Evolutionary conservation across 495 filamentous ascomycete genomes (phyloP).

Genomic region (Trichocladium antarcticum): DNA sequence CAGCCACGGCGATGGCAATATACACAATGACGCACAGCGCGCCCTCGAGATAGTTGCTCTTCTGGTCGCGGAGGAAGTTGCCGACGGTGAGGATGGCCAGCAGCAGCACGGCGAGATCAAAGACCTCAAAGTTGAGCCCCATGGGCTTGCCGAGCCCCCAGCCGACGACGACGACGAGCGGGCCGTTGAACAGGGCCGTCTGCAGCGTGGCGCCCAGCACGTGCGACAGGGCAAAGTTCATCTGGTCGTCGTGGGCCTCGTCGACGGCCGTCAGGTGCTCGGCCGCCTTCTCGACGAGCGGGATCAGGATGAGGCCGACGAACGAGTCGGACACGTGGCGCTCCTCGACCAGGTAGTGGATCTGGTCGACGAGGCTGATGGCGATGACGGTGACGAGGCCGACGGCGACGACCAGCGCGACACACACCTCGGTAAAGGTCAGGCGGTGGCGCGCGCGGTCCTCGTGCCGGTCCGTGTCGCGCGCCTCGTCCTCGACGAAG

Average conservation of each 20-base stretch:
- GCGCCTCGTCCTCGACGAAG: slow-evolving; percentile 58
- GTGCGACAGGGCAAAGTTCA: slow-evolving; percentile 87
- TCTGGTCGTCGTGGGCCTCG: slow-evolving; percentile 77
- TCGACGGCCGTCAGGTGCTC: slow-evolving; percentile 86
- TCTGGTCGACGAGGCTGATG: slow-evolving; percentile 70
- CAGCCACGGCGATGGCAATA: slow-evolving; percentile 50
- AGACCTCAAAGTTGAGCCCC: slow-evolving; percentile 77
- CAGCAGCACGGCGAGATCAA: slow-evolving; percentile 79
- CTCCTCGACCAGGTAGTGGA: slow-evolving; percentile 56
- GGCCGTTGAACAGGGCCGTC: slow-evolving; percentile 80
- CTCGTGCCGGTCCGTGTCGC: slow-evolving; percentile 56
- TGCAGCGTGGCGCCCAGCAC: slow-evolving; percentile 82
- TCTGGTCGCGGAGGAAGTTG: slow-evolving; percentile 68
- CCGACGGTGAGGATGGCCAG: slow-evolving; percentile 78
- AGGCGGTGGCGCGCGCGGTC: slow-evolving; percentile 58
- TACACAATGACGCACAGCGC: slow-evolving; percentile 63
- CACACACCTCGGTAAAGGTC: slow-evolving; percentile 61
- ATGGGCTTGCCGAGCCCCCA: slow-evolving; percentile 66
- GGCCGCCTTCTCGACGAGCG: slow-evolving; percentile 81
- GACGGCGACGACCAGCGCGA: slow-evolving; percentile 58
- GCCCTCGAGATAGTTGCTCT: slow-evolving; percentile 73
- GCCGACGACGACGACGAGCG: slow-evolving; percentile 70
- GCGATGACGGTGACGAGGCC: slow-evolving; percentile 70
- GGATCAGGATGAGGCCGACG: slow-evolving; percentile 66
- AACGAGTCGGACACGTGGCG: slow-evolving; percentile 63